Evolutionary conservation across 2,329 filamentous ascomycete genomes (phyloP), one percentile per base, ranked within the genome.

Genomic region (Exophiala mesophila): DNA sequence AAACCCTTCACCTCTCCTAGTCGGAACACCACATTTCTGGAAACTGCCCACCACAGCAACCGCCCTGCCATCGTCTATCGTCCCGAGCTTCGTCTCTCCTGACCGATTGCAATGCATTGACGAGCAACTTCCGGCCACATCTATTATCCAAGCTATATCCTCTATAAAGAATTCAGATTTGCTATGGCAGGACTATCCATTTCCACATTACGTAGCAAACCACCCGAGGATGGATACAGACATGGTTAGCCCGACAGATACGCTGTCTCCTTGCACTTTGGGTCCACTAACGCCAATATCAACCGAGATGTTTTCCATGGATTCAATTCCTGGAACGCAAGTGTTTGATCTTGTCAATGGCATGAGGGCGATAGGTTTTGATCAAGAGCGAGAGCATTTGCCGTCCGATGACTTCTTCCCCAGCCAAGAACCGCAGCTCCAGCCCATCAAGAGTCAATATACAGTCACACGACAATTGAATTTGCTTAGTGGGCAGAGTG

Each of bases 201-300:
- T 24, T 8, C 2, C 18, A 28, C 12, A 28, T 28, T n/a, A 28
- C 8, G 8, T 28, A 28, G 24, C 8, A n/a, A 28, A 8, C 24
- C 8, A 28, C 8, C 8, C 8, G 8, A 28, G 8, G 7, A 32
- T 17, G 7, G 17, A 28, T n/a, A 19, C 32, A 17, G 15, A 35
- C 12, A 23, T 34, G 17, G 33, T 40, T 10, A 50, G 39, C 19
- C 43, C 43, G 10, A 41, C 36, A 4, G 36, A 46, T 19, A 44
- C 43, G 2, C 18, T 50, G 4, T 50, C 43, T 16, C 20, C 36
- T 3, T 50, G 36, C 29, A 31, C 35, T 30, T 18, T 50, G 17
- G 41, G 18, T n/a, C 31, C 31, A 9, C 12, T 3, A 6, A 9
- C 15, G 17, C 23, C 12, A 23, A 15, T n/a, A 20, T 23, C 34